Evolutionary conservation across 306 rosid species (phyloP).

Genomic region (Biancaea sappan): DNA sequence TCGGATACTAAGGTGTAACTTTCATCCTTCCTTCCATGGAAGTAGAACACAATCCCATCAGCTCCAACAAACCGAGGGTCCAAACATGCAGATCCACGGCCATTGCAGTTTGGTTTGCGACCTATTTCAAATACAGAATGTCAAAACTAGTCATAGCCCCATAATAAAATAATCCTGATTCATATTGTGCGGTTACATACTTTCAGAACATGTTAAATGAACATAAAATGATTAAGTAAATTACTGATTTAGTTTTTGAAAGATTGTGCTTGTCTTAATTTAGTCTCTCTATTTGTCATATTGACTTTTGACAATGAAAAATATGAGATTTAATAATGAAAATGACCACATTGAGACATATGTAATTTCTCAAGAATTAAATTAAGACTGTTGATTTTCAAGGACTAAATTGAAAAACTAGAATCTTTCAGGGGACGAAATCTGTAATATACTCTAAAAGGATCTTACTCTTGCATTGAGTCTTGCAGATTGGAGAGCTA

Average conservation of each 20-base stretch:
- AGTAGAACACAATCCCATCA: conserved; percentile 81
- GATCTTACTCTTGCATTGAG: conserved; percentile 73
- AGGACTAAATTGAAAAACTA: too few species aligned
- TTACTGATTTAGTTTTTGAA: too few species aligned
- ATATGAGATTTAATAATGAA: too few species aligned
- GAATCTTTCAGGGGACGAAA: too few species aligned
- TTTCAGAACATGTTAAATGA: background rate
- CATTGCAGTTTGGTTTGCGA: conserved; percentile 68
- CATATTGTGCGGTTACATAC: background rate
- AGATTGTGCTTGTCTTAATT: too few species aligned
- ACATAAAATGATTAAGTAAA: too few species aligned
- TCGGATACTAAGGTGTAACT: conserved; percentile 75
- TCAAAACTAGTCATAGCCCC: conserved; percentile 5
- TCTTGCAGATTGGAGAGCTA: conserved; percentile 64
- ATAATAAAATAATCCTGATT: background rate
- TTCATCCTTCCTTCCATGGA: conserved; percentile 76
- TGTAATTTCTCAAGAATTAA: too few species aligned
- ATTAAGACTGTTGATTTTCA: too few species aligned
- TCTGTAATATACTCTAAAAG: too few species aligned
- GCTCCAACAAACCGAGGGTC: conserved; percentile 89
- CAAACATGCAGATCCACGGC: conserved; percentile 79
- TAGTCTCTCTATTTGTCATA: too few species aligned
- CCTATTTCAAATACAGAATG: conserved; percentile 36
- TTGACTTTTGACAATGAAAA: too few species aligned
- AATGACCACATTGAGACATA: too few species aligned